Evolutionary conservation across 2,329 filamentous ascomycete species (phyloP).

Genomic region (Epichloe gansuensis): DNA sequence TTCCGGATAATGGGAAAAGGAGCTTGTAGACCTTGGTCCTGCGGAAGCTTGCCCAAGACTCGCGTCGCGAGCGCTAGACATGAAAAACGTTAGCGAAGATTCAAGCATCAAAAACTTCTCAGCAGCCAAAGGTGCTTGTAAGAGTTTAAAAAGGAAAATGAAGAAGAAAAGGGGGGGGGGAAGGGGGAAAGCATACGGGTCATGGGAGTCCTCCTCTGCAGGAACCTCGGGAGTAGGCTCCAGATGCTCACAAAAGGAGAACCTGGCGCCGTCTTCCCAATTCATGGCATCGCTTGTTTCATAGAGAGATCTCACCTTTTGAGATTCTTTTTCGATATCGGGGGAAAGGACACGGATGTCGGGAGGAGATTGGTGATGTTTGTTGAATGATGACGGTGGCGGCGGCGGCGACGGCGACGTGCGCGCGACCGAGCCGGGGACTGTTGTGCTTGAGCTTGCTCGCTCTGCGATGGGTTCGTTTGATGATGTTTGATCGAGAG

Average conservation of each 20-base stretch:
- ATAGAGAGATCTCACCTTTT: constrained; percentile 56
- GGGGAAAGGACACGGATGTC: constrained; percentile 40
- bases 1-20: constrained; percentile 30
- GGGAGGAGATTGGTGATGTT: constrained; percentile 19
- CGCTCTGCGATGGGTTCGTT: not conserved
- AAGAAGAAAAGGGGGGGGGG: constrained; percentile 1
- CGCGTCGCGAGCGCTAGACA: constrained; percentile 8
- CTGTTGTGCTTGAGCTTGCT: constrained; percentile 1
- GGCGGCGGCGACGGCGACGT: not conserved
- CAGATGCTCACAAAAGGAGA: constrained; percentile 34
- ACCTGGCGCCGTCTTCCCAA: constrained; percentile 38
- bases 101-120: not conserved
- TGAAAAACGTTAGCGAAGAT: not conserved
- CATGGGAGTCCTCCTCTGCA: constrained; percentile 38
- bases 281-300: constrained; percentile 39
- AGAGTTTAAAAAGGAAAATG: not conserved
- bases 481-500: constrained; percentile 2
- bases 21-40: constrained; percentile 30
- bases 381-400: not conserved
- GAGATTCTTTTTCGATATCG: constrained; percentile 49
- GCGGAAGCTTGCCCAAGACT: constrained; percentile 21
- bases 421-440: constrained; percentile 3
- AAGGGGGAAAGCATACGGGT: constrained; percentile 42
- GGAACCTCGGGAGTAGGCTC: constrained; percentile 38
- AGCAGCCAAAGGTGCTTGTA: not conserved